Evolutionary conservation across 164 flowering plant genomes (phyloP).

Genomic region (Akebia trifoliata): DNA sequence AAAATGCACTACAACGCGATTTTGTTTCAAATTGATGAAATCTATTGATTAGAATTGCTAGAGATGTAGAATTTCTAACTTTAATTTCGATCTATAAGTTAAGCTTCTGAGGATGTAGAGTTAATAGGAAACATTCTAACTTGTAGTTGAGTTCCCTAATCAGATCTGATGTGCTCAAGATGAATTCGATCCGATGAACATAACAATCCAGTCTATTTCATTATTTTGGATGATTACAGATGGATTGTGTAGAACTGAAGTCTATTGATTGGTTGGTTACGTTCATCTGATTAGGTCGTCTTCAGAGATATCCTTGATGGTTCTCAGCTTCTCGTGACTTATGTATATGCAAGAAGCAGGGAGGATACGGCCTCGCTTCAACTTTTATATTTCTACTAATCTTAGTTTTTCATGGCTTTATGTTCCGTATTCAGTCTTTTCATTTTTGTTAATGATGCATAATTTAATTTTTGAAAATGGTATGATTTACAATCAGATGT

Average conservation of each 20-base stretch:
- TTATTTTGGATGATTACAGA: not conserved
- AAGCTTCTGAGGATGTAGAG: not conserved
- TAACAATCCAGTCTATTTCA: not conserved
- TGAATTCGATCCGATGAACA: not conserved
- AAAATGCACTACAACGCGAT: too few relatives aligned
- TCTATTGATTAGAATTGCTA: not conserved
- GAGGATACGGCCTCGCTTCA: too few relatives aligned
- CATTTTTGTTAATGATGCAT: too few relatives aligned
- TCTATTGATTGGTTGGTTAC: not conserved
- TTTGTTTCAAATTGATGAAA: too few relatives aligned
- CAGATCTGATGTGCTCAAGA: not conserved
- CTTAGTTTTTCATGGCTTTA: too few relatives aligned
- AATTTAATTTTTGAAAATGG: too few relatives aligned
- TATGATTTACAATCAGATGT: too few relatives aligned
- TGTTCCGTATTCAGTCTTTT: too few relatives aligned
- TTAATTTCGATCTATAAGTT: not conserved
- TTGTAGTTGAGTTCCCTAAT: not conserved
- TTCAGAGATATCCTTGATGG: not conserved
- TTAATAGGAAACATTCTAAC: not conserved
- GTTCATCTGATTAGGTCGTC: not conserved
- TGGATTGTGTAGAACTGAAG: not conserved
- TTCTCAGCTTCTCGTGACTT: not conserved
- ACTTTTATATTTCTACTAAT: too few relatives aligned
- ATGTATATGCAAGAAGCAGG: too few relatives aligned
- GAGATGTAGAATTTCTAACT: not conserved